Evolutionary conservation across 73 alveolate species (phyloP), one percentile per base, ranked within the genome.

Genomic region (Paramecium biaurelia): DNA sequence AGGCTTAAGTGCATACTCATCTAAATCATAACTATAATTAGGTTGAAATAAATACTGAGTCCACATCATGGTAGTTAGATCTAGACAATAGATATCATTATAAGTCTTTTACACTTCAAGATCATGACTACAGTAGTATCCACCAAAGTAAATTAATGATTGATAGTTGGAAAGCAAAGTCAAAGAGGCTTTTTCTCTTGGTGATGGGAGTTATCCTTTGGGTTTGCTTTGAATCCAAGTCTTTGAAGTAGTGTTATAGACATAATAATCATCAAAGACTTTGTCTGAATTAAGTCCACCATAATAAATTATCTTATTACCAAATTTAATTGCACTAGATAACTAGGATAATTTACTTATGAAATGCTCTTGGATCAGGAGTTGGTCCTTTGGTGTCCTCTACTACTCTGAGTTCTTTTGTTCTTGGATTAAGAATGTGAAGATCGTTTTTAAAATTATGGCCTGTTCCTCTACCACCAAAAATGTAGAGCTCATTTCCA

Each of bases 401-500:
- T 12, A 88, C 76, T 11, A 70, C 45, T 30, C 85, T 76, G 41
- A 93, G 79, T 88, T 86, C 92, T 67, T 88, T 45, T 5, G 96
- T 93, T 53, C 85, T 82, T 8, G 92, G 85, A 68, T 93, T 92
- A 37, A 93, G 92, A 9, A 86, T 86, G 47, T 67, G 89, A 15
- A 93, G 34, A 47, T 89, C 92, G 28, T 93, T 90, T 53, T 38
- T 43, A 41, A 68, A 93, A 15, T 87, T 74, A 67, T 70, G 70
- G 41, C 96, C 85, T 38, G 76, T 70, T 70, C 96, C 85, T 53
- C 86, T 32, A 32, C 96, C 96, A 47, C 94, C 96, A 70, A 86
- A 93, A 10, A 93, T 68, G 42, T 93, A 93, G 67, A 93, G 68
- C 53, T 93, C 93, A 56, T 92, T 93, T n/a, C 96, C 96, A n/a